phyloP scores from a whole-genome alignment of 371 early-diverging fungal genomes.

The Funneliformis caledonium region DNA sequence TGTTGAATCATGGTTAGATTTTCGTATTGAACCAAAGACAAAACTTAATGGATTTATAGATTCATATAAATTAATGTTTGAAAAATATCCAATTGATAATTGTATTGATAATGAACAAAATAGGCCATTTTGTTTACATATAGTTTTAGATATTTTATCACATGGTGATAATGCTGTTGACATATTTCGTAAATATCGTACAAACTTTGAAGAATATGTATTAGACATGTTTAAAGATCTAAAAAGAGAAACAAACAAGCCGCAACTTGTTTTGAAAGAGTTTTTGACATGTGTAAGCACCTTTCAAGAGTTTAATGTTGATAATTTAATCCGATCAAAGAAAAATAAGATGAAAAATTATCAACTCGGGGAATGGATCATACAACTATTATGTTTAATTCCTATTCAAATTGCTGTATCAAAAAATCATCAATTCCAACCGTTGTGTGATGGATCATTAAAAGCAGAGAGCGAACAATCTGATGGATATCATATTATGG shows the following conservation, averaged over 20 bases:
- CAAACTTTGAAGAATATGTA: slow-evolving; percentile 22
- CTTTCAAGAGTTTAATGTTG: not conserved
- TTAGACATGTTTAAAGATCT: not conserved
- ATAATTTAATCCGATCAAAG: not conserved
- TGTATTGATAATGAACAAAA: not conserved
- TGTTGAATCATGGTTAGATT: slow-evolving; percentile 6
- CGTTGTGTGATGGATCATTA: slow-evolving; percentile 16
- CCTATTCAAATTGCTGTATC: slow-evolving; percentile 37
- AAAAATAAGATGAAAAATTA: not conserved
- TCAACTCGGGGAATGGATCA: slow-evolving; percentile 19
- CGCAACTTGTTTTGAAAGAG: not conserved
- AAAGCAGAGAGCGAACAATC: not conserved
- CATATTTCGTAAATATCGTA: not conserved
- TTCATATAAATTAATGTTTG: slow-evolving; percentile 6
- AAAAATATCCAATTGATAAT: slow-evolving; percentile 20
- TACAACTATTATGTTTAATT: slow-evolving; percentile 6
- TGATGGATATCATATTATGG: not conserved
- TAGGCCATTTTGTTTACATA: not conserved
- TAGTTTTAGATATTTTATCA: not conserved
- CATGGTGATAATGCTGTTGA: not conserved
- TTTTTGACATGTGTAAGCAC: not conserved
- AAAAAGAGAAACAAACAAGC: slow-evolving; percentile 5
- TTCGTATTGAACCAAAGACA: slow-evolving; percentile 30
- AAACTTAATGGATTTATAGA: slow-evolving; percentile 19
- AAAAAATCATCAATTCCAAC: slow-evolving; percentile 2